Conservation (phyloP, 2,329 filamentous ascomycete species). For the Lachnellula subtilissima region DNA sequence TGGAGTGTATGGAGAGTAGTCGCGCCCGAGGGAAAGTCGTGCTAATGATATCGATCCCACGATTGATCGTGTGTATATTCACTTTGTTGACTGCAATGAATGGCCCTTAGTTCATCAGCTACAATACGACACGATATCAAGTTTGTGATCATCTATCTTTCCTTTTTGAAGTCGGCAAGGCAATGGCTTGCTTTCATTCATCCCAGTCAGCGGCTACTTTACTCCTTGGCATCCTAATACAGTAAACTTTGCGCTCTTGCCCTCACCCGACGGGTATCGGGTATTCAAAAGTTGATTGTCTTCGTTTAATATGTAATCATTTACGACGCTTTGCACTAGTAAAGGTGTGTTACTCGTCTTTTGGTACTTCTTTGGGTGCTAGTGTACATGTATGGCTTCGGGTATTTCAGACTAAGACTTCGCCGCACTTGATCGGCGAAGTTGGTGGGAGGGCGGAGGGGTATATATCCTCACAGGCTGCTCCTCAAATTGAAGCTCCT, state of each 20-base stretch:
- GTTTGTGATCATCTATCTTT: not conserved
- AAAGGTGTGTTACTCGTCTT: not conserved
- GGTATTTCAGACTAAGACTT: too few relatives aligned
- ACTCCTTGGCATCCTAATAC: not conserved
- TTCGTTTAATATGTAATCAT: not conserved
- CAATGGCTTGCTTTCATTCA: not conserved
- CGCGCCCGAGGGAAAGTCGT: conserved; percentile 23
- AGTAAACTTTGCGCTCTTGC: not conserved
- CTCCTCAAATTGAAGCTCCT: too few relatives aligned
- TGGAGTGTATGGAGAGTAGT: conserved; percentile 17
- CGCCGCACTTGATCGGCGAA: too few relatives aligned
- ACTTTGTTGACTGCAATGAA: too few relatives aligned
- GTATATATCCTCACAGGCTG: too few relatives aligned
- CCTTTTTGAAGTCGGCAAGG: not conserved
- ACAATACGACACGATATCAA: too few relatives aligned
- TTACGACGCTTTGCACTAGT: not conserved
- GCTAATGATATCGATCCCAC: conserved; percentile 5
- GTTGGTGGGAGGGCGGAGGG: not conserved
- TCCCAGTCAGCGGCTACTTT: not conserved
- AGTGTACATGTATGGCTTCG: not conserved
- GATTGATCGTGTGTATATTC: not conserved
- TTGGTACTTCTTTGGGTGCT: not conserved
- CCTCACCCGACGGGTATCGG: not conserved
- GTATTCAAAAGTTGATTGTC: not conserved
- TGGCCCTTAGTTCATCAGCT: too few relatives aligned